phyloP scores from a whole-genome alignment of 2,329 filamentous ascomycete species.

The Fusarium sp. region DNA sequence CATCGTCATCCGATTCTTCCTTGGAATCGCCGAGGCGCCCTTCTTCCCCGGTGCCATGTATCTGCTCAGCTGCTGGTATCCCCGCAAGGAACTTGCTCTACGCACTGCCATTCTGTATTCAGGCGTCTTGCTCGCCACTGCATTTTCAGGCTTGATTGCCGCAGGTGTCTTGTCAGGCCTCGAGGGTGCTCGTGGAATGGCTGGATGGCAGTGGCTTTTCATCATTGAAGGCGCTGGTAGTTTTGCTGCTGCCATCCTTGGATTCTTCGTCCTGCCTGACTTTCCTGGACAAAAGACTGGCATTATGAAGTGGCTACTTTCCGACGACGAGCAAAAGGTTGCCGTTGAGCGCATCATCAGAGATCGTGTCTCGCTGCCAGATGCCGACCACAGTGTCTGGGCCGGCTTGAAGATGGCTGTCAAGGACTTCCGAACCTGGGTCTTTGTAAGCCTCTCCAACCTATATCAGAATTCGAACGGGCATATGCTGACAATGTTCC shows the following conservation, averaged over 20 bases:
- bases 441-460: conserved; percentile 22
- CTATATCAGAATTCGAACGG: rapidly evolving
- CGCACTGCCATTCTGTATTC: conserved; percentile 41
- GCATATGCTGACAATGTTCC: not conserved
- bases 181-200: conserved; percentile 42
- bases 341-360: conserved; percentile 37
- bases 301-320: conserved; percentile 38
- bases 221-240: conserved; percentile 48
- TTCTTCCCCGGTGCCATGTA: conserved; percentile 26
- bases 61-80: conserved; percentile 36
- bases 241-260: conserved; percentile 29
- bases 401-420: conserved; percentile 36
- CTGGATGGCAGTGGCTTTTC: conserved; percentile 55
- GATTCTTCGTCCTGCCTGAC: conserved; percentile 33
- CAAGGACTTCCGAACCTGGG: conserved; percentile 39
- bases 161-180: conserved; percentile 37
- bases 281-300: conserved; percentile 40
- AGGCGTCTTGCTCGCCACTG: conserved; percentile 37
- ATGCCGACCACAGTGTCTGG: conserved; percentile 37
- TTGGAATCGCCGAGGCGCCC: conserved; percentile 40
- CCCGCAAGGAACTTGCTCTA: conserved; percentile 40
- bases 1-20: conserved; percentile 31
- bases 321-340: conserved; percentile 37
- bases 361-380: conserved; percentile 38
- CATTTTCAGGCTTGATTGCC: conserved; percentile 39